A percentile compares a stretch with the other conserved stretches of the same genome.
These are phyloP conservation scores for Suillus occidentalis DNA, from an alignment of 768 basidiomycete genomes.

Conservation along the genomic window DNA sequence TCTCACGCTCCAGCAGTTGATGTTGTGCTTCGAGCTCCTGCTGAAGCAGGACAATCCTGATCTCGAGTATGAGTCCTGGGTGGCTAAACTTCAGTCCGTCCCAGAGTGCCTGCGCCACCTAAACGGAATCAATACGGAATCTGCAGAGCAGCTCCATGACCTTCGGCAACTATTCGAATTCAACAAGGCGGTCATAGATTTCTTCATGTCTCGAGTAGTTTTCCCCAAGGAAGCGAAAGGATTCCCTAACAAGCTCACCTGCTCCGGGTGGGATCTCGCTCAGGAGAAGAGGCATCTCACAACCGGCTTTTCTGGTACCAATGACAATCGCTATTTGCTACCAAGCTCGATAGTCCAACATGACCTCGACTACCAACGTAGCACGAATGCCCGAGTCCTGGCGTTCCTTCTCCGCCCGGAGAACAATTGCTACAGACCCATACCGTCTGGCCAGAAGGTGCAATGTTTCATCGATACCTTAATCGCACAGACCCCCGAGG, in stretches of 20 bases:
- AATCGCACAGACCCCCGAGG: constrained; percentile 38
- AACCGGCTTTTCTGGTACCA: constrained; percentile 28
- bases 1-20: neutral
- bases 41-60: neutral
- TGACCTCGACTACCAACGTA: neutral
- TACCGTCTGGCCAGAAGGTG: constrained; percentile 14
- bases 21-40: neutral
- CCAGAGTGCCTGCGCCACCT: neutral
- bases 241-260: constrained; percentile 26
- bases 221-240: constrained; percentile 29
- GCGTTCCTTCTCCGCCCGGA: constrained; percentile 23
- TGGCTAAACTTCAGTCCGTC: neutral
- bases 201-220: constrained; percentile 25
- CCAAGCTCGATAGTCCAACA: neutral
- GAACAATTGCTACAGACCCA: constrained; percentile 18
- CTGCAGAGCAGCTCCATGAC: neutral
- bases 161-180: constrained; percentile 18
- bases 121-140: neutral
- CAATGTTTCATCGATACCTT: constrained; percentile 30
- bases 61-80: neutral
- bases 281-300: constrained; percentile 11
- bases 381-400: constrained; percentile 14
- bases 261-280: constrained; percentile 31
- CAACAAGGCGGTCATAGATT: constrained; percentile 27
- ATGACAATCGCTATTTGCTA: constrained; percentile 25